Base-by-base conservation (phyloP, 768 basidiomycete species). In the Hortiboletus flavorubellus region DNA sequence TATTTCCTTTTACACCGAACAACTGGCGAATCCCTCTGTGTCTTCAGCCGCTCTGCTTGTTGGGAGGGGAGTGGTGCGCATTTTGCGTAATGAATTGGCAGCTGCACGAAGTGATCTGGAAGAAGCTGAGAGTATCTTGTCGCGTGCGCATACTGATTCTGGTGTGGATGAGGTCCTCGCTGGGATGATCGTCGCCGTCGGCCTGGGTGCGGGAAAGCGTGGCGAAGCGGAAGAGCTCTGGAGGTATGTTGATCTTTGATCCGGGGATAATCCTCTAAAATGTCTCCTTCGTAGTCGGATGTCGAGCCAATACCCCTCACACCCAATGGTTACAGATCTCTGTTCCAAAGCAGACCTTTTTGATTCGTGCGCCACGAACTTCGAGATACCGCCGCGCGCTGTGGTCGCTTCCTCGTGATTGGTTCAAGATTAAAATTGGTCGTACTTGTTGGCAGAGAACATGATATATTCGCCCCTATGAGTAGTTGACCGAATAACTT, bases 31-130 rank as follows among this genome's bases (percentile, higher is more conserved):
- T 66, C 89, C 90, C 2, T 88, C 87, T 12, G 68, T 91, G 48
- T 80, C 85, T 14, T 89, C 87, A 1, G 80, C 86, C 10, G 84
- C 86, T 61, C 74, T 93, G 33, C 78, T 93, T 40, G 86, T 88
- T 21, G 83, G 87, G n/a, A 83, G 91, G 58, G 90, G 89, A 9
- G 80, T 91, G 29, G 85, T 85, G 29, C 85, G 89, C 42, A 81
- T 92, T n/a, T 73, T 93, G 48, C 79, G 86, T 18, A 87, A 87
- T 56, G 89, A 92, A 62, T 73, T 89, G 46, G 72, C 77, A 23
- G 87, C 84, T 52, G 91, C 90, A n/a, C 84, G 83, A 68, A 89
- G 87, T 4, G 89, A 91, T 65, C 69, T 93, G 50, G 87, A 90
- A 59, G 90, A 92, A 67, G 84, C 89, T 0, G 60, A 59, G 46